Evolutionary conservation across 306 rosid species (phyloP).

Genomic region (Alnus rubra): DNA sequence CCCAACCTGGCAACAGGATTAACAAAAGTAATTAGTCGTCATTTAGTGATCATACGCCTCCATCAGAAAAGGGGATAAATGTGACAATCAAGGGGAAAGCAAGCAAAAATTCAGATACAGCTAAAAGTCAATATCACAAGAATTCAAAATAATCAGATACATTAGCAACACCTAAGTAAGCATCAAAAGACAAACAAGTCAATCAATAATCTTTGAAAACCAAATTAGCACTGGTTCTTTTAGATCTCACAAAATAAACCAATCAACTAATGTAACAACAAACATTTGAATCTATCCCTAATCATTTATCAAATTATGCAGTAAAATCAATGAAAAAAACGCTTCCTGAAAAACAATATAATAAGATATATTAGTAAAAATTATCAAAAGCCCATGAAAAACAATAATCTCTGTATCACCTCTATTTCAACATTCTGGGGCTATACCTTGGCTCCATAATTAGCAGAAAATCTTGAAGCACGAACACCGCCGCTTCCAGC

Average conservation of each 20-base stretch:
- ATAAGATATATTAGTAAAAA: not conserved
- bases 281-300: not conserved
- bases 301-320: not conserved
- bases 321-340: not conserved
- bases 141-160: not conserved
- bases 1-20: constrained; percentile 60
- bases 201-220: not conserved
- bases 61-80: constrained; percentile 10
- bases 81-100: not conserved
- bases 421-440: not conserved
- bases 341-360: not conserved
- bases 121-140: not conserved
- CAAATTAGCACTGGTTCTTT: not conserved
- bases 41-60: constrained; percentile 15
- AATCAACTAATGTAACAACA: not conserved
- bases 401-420: not conserved
- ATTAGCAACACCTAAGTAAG: not conserved
- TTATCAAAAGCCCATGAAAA: not conserved
- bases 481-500: constrained; percentile 99
- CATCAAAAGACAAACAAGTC: not conserved
- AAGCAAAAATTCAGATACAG: not conserved
- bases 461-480: constrained; percentile 83
- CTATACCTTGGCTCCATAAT: constrained; percentile 79
- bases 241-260: no score
- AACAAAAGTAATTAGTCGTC: constrained; percentile 22